phyloP scores from a whole-genome alignment of 345 rosid genomes.

The Hypericum androsaemum region DNA sequence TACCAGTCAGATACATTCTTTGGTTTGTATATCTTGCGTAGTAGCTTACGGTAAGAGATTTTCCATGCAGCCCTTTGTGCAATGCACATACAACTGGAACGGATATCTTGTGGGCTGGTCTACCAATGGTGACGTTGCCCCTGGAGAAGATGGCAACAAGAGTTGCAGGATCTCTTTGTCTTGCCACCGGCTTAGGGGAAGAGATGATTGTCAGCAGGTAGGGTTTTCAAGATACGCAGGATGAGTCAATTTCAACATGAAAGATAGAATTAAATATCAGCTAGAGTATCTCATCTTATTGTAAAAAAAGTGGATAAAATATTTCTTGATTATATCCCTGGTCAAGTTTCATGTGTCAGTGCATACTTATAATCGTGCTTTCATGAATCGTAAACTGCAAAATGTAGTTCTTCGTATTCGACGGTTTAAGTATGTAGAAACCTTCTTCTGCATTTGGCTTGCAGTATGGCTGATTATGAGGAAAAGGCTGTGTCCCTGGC shows the following conservation, averaged over 20 bases:
- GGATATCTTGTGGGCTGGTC: conserved; percentile 96
- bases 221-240: not conserved
- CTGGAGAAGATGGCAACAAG: conserved; percentile 99
- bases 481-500: conserved; percentile 86
- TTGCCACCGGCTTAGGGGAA: conserved; percentile 92
- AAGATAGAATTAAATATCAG: too few species aligned
- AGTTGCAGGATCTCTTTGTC: conserved; percentile 96
- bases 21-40: not conserved
- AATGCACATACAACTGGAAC: conserved; percentile 99
- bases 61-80: conserved; percentile 65
- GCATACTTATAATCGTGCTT: too few species aligned
- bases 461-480: conserved; percentile 86
- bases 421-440: too few species aligned
- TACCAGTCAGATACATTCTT: not conserved
- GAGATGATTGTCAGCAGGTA: conserved; percentile 95
- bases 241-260: too few species aligned
- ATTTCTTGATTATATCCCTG: not conserved
- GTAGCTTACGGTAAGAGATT: not conserved
- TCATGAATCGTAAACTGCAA: too few species aligned
- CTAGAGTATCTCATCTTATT: not conserved
- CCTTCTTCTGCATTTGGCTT: not conserved
- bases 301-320: not conserved
- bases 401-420: too few species aligned
- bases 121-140: conserved; percentile 93
- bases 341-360: too few species aligned